Base-by-base conservation (phyloP, 2,329 filamentous ascomycete species). In the Ambrosiella beaveri region DNA sequence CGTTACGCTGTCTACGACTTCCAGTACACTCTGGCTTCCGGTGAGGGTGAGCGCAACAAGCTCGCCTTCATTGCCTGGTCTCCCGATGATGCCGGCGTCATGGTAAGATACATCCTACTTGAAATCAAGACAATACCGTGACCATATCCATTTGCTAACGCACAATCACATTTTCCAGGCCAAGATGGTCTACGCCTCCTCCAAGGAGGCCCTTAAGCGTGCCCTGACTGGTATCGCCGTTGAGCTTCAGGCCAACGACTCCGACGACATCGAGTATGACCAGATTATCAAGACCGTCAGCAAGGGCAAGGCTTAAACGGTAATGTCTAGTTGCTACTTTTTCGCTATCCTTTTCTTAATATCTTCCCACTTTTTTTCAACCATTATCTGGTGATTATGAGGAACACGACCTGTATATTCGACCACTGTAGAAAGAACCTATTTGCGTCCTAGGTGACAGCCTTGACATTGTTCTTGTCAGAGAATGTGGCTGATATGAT, bases 101-200 rank as follows among this genome's bases (percentile, higher is more conserved):
- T 84, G 77, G 86, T 89, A 69, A 71, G 80, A 74, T 38, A 27
- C 37, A 15, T 36, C 19, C 7, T 13, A 13, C 17, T 41, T 41
- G n/a, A 41, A n/a, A 41, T 6, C 40, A n/a, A 41, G 11, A 41
- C 3, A 41, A 41, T 8, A 3, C 11, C 40, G 40, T 41, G 40
- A 41, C 11, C 11, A 41, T 41, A 3, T 41, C 40, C 12, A 36
- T 8, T 36, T 6, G 27, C 49, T 44, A 54, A 37, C 38, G 51
- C 52, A 61, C 53, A 62, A 37, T 37, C 63, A 52, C 17, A 37
- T 15, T n/a, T 39, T 51, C 59, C 64, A 89, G 86, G 78, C 84
- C 72, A 89, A 89, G 78, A 93, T 93, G 87, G 79, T 89, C 71
- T 93, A 91, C 77, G 85, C 86, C 66, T 86, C 87, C 56, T 93